Evolutionary conservation across 352 stramenopile genomes (phyloP).

Genomic region (Lagenidium giganteum): DNA sequence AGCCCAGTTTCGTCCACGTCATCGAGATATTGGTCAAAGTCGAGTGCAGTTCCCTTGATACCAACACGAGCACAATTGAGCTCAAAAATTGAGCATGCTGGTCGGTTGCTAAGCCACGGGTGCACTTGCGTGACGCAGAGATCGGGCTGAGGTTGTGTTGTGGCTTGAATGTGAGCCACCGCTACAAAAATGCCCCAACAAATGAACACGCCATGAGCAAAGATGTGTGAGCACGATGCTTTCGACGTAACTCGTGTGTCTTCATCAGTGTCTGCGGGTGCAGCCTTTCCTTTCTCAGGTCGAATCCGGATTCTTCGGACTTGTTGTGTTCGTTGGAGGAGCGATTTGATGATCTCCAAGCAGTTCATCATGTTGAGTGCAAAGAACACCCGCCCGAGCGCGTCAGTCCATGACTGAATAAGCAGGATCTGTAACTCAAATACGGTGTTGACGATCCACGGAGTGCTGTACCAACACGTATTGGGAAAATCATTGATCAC

Average conservation of each 20-base stretch:
- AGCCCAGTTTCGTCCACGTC: constrained; percentile 13
- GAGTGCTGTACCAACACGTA: constrained; percentile 29
- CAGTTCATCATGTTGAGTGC: constrained; percentile 13
- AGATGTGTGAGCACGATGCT: no score
- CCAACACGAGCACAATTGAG: constrained; percentile 16
- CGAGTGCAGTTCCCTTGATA: constrained; percentile 1
- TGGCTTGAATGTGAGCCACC: constrained; percentile 9
- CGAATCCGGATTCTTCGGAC: no score
- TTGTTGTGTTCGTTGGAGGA: neutral
- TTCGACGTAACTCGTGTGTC: no score
- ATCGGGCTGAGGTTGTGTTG: neutral
- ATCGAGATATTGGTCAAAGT: constrained; percentile 12
- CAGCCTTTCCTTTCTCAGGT: no score
- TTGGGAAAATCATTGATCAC: constrained; percentile 23
- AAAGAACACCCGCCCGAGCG: constrained; percentile 20
- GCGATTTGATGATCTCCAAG: constrained; percentile 13
- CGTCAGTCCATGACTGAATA: constrained; percentile 6
- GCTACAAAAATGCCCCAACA: constrained; percentile 16
- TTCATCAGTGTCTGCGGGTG: no score
- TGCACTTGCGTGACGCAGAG: constrained; percentile 18
- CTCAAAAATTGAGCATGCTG: constrained; percentile 22
- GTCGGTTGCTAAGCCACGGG: constrained; percentile 16
- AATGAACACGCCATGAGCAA: constrained; percentile 7
- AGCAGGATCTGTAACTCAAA: constrained; percentile 32
- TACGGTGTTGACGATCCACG: constrained; percentile 33